A percentile compares a stretch with the other conserved stretches of the same genome.
These are phyloP conservation scores for Zychaea mexicana DNA, from an alignment of 371 early-diverging fungal species.

Conservation along the genomic window DNA sequence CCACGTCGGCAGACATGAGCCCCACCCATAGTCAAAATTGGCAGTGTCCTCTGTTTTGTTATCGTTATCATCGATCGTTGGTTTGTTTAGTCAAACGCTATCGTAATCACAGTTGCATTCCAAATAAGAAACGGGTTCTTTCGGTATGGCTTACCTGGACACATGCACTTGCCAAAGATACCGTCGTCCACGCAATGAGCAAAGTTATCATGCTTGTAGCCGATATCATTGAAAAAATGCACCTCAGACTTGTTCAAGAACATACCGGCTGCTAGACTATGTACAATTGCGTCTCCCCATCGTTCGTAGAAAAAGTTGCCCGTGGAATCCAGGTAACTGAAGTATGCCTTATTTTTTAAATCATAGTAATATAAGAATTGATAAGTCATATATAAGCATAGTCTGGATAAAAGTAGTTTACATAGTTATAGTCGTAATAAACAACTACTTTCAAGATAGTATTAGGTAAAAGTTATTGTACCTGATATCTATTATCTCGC, in stretches of 20 bases:
- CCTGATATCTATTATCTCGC: slow-evolving; percentile 69
- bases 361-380: background rate
- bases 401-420: too few relatives aligned
- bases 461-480: slow-evolving; percentile 8
- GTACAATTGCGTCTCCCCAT: slow-evolving; percentile 98
- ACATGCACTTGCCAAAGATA: slow-evolving; percentile 41
- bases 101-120: too few relatives aligned
- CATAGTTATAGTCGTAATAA: too few relatives aligned
- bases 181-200: slow-evolving; percentile 45
- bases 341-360: slow-evolving; percentile 57
- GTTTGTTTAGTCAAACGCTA: too few relatives aligned
- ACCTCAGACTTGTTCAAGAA: slow-evolving; percentile 76
- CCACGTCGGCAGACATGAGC: slow-evolving; percentile 31
- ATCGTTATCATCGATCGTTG: background rate
- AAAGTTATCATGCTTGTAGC: slow-evolving; percentile 62
- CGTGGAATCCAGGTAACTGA: slow-evolving; percentile 76
- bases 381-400: background rate
- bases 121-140: background rate
- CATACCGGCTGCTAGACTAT: slow-evolving; percentile 87
- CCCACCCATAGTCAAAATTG: slow-evolving; percentile 37
- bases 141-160: slow-evolving; percentile 27
- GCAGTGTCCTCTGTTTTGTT: slow-evolving; percentile 19
- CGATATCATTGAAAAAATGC: slow-evolving; percentile 91
- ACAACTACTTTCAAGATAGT: too few relatives aligned
- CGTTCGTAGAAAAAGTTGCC: slow-evolving; percentile 95